Evolutionary conservation across 2,329 filamentous ascomycete genomes (phyloP).

Genomic region (Fusarium protoensiforme): DNA sequence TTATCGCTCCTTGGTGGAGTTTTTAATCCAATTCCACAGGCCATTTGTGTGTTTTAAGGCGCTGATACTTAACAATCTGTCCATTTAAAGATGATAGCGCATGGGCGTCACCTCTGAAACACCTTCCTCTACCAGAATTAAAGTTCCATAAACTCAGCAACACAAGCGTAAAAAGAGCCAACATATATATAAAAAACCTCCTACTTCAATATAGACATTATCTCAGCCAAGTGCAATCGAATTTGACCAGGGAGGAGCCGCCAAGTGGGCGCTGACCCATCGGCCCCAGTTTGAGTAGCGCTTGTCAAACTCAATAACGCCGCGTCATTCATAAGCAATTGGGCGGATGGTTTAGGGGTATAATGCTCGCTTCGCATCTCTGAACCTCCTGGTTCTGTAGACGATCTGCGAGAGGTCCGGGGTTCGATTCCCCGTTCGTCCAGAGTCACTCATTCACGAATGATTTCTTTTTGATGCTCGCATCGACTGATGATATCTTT

Average conservation of each 20-base stretch:
- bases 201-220: background rate
- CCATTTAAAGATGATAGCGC: too few relatives aligned
- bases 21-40: background rate
- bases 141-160: background rate
- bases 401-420: background rate
- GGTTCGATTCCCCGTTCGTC: background rate
- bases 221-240: background rate
- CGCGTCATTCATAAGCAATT: background rate
- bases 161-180: background rate
- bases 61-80: too few relatives aligned
- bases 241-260: background rate
- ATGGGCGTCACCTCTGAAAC: too few relatives aligned
- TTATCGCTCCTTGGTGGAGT: background rate
- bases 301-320: background rate
- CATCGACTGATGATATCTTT: background rate
- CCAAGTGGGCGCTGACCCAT: background rate
- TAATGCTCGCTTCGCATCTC: background rate
- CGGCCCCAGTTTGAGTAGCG: background rate
- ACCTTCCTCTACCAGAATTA: too few relatives aligned
- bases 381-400: background rate
- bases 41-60: too few relatives aligned
- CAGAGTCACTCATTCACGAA: background rate
- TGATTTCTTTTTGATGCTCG: background rate
- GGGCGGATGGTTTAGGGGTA: background rate
- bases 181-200: too few relatives aligned